These are phyloP conservation scores for Nakazawaea pomicola DNA, from an alignment of 805 yeast genomes.

Conservation along the genomic window DNA sequence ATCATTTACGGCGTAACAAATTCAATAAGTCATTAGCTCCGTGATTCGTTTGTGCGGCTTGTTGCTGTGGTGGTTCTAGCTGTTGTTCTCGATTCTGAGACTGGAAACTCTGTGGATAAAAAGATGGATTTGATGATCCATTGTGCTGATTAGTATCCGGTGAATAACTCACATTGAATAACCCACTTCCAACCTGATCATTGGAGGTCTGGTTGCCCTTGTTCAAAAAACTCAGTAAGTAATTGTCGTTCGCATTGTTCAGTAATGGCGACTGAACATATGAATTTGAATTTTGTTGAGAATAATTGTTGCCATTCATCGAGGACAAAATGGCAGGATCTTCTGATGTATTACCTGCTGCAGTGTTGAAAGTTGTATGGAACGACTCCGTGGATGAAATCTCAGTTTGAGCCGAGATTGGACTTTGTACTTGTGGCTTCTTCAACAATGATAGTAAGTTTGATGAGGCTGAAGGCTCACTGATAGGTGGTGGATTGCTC, in stretches of 20 bases:
- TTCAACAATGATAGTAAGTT: constrained; percentile 4
- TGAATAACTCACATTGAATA: too few species aligned
- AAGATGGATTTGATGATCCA: background rate
- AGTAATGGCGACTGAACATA: too few species aligned
- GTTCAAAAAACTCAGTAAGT: background rate
- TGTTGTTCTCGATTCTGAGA: too few species aligned
- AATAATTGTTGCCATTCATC: too few species aligned
- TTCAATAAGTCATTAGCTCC: background rate
- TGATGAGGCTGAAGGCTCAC: background rate
- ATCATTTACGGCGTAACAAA: background rate
- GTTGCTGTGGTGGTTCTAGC: too few species aligned
- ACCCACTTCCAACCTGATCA: background rate
- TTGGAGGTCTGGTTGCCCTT: background rate
- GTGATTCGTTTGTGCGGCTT: background rate
- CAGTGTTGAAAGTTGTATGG: too few species aligned
- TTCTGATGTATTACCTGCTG: too few species aligned
- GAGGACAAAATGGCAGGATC: constrained; percentile 1
- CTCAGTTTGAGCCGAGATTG: too few species aligned
- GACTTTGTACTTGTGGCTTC: background rate
- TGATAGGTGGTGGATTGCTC: background rate
- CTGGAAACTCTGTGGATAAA: background rate
- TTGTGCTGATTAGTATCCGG: too few species aligned
- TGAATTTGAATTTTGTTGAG: too few species aligned
- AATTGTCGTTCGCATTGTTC: background rate
- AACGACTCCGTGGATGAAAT: background rate